Base-by-base conservation (phyloP, 768 basidiomycete species). In the Phlebiopsis gigantea region DNA sequence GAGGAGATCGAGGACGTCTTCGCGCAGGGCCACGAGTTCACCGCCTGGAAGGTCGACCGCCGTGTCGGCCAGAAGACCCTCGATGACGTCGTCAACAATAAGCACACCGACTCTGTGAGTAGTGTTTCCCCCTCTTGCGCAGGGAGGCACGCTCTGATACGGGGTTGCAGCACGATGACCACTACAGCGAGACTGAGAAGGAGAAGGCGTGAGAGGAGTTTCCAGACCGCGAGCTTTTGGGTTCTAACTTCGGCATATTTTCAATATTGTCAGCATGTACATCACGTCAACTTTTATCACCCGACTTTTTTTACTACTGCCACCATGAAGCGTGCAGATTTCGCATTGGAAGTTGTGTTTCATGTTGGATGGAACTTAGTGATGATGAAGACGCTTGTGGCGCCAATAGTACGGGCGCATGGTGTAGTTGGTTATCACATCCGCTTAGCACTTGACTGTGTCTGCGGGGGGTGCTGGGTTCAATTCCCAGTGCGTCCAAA, bases 1-100 rank as follows among this genome's bases (percentile, higher is more conserved):
- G 89, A 91, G 69, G 88, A 91, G 69, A 78, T 90, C 42, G 89
- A 91, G 66, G 88, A 84, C 5, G 80, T 90, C 61, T 90, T 91
- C 74, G 71, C 74, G 5, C 80, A 84, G 62, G 87, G 86, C 0
- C 81, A 90, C 62, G 66, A 70, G 29, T 90, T 85, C 71, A 75
- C 82, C 17, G 87, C 89, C 5, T 90, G 89, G 88, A 79, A 77
- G 58, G 78, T 88, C 60, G 75, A 76, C 39, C 77, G 78, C 59
- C 69, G 82, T 31, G 81, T 85, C 24, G 87, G 87, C 4, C 80
- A 75, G 77, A 83, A 77, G 77, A 81, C 77, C 3, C 69, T 87
- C 60, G 69, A 74, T 15, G 78, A 87, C 21, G 75, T 85, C 42
- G 65, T 75, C 6, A 46, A 61, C 26, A 46, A 50, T 2, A 44